Conservation (phyloP, 2,329 filamentous ascomycete species). For the Colletotrichum sp. region DNA sequence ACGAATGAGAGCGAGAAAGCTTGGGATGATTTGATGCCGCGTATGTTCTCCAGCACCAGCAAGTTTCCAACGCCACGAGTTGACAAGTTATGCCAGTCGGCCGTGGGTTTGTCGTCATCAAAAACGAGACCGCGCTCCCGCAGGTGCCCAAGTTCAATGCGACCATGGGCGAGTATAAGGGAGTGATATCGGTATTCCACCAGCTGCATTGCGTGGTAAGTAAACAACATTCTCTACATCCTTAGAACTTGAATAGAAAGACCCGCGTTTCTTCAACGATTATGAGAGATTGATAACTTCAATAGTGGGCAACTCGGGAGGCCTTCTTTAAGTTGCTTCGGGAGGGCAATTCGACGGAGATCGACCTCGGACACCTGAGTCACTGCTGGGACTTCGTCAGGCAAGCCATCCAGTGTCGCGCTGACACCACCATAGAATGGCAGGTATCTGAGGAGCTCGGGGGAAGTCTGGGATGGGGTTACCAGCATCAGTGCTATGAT, state of each 20-base stretch:
- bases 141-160: neutral
- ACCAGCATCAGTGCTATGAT: neutral
- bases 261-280: neutral
- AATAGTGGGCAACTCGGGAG: neutral
- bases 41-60: neutral
- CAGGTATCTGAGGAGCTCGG: neutral
- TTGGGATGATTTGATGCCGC: neutral
- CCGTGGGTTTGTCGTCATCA: neutral
- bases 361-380: neutral
- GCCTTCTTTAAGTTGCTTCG: neutral
- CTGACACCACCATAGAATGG: neutral
- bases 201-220: neutral
- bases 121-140: neutral
- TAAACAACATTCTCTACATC: neutral
- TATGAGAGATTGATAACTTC: neutral
- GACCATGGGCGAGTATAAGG: neutral
- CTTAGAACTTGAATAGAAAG: accelerated
- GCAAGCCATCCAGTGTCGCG: neutral
- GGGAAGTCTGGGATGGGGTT: neutral
- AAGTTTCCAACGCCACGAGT: accelerated
- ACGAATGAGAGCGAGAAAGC: neutral
- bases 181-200: neutral
- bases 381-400: neutral
- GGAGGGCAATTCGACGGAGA: neutral
- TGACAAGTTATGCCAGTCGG: neutral